Evolutionary conservation across 169 alveolate species (phyloP), one percentile per base, ranked within the genome.

Genomic region (Besnoitia besnoiti): DNA sequence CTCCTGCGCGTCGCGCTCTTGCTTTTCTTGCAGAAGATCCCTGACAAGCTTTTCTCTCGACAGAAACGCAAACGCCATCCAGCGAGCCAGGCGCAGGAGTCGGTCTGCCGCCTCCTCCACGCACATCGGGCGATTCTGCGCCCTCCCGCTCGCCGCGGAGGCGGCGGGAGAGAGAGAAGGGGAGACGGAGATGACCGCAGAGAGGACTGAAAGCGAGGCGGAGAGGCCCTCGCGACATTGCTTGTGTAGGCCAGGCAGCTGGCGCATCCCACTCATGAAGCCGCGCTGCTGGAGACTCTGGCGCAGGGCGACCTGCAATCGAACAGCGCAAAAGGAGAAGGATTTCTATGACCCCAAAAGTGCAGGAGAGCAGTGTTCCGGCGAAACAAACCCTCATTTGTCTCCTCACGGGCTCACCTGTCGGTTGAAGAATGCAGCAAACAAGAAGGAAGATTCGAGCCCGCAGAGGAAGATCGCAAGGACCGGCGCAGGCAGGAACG

Each of bases 241-340:
- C 44, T 88, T 85, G 50, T 85, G 82, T 30, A 92, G 62, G n/a
- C 92, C 95, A 0, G 95, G 95, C n/a, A 92, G 92, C 84, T 89
- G 92, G 49, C 73, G 61, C 92, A 92, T 49, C 39, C 79, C 95
- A 19, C 89, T 42, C 95, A 92, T 92, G 39, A 92, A 92, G 33
- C 95, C 95, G 47, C 67, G 59, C 79, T 75, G 75, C 79, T 92
- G 84, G 85, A 92, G 90, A 85, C 37, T 7, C 67, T 35, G 67
- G 44, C 95, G 90, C 61, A 73, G 46, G 21, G 77, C n/a, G 33
- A 85, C 79, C 90, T 85, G 51, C 7, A 24, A 24, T n/a, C n/a
- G n/a, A n/a, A n/a, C n/a, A n/a, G n/a, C n/a, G n/a, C n/a, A n/a
- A n/a, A n/a, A n/a, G n/a, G n/a, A n/a, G n/a, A n/a, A n/a, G n/a